Base-by-base conservation (phyloP, 805 yeast species). In the Spathaspora girioi region DNA sequence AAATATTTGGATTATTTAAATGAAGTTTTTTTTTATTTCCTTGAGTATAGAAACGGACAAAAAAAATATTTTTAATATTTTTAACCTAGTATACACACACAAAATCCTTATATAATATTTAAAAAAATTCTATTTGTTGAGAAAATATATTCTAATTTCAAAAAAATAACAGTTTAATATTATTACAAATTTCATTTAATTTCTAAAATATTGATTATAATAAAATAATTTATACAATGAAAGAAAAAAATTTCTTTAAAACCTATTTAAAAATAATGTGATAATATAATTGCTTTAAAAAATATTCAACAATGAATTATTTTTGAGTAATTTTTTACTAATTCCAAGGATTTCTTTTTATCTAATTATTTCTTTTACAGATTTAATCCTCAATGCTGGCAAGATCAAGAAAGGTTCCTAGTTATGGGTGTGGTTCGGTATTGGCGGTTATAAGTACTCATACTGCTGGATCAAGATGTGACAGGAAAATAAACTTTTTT, bases 1-100 rank as follows among this genome's bases (percentile, higher is more conserved):
- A 42, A 42, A 42, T 42, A 42, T 42, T 42, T 42, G 45, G 26
- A 19, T 42, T 42, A 42, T 42, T 42, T 42, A 42, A 42, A 42
- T 42, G 45, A 42, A 35, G 40, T 35, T 42, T 42, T 42, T 42
- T 42, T 18, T 40, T 17, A 40, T 40, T 40, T 40, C 26, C 20
- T 40, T 40, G 19, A 18, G 12, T 18, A 18, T 40, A n/a, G 20
- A 14, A 23, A 42, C 10, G 45, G 45, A 29, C 26, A 23, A 20
- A 35, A 35, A n/a, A 35, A 35, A 35, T 14, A 35, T n/a, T 35
- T 7, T 7, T 7, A 35, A n/a, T 14, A 35, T 14, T 35, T 35
- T 35, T 35, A 14, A 14, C 40, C 40, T 11, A 15, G 17, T n/a
- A 35, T 35, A 35, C 40, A 35, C 40, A 35, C 40, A 35, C 40